Evolutionary conservation across 1,139 yeast genomes (phyloP).

Genomic region (Lodderomyces pseudojiufengensis): DNA sequence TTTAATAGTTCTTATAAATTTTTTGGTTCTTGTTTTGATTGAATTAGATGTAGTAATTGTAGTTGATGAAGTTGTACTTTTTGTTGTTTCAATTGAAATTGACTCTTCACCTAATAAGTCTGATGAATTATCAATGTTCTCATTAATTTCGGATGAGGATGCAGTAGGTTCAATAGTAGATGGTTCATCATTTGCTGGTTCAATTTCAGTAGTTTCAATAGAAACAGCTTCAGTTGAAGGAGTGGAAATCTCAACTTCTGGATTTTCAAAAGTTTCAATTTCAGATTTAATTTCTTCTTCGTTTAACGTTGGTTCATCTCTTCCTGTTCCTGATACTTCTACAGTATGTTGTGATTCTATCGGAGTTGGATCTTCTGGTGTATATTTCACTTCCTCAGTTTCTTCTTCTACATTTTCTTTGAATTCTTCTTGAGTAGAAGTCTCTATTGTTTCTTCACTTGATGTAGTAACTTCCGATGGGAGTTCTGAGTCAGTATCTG

Average conservation of each 20-base stretch:
- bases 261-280: slow-evolving; percentile 1
- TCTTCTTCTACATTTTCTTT: not conserved
- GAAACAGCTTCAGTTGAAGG: not conserved
- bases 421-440: not conserved
- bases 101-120: slow-evolving; percentile 2
- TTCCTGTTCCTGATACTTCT: slow-evolving; percentile 4
- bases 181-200: not conserved
- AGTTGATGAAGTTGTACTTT: not conserved
- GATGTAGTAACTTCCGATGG: no score
- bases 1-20: slow-evolving; percentile 11
- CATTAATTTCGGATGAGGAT: not conserved
- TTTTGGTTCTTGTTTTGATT: slow-evolving; percentile 7
- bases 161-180: slow-evolving; percentile 1
- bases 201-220: not conserved
- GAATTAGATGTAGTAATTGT: slow-evolving; percentile 3
- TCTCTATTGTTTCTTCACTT: not conserved
- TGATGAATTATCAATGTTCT: not conserved
- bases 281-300: slow-evolving; percentile 1
- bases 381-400: not conserved
- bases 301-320: slow-evolving; percentile 3
- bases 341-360: not conserved
- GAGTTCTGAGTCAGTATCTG: not conserved
- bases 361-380: slow-evolving; percentile 1
- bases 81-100: slow-evolving; percentile 1
- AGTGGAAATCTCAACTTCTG: slow-evolving; percentile 5